Evolutionary conservation across 2,329 filamentous ascomycete species (phyloP).

Genomic region (Nigrospora oryzae): DNA sequence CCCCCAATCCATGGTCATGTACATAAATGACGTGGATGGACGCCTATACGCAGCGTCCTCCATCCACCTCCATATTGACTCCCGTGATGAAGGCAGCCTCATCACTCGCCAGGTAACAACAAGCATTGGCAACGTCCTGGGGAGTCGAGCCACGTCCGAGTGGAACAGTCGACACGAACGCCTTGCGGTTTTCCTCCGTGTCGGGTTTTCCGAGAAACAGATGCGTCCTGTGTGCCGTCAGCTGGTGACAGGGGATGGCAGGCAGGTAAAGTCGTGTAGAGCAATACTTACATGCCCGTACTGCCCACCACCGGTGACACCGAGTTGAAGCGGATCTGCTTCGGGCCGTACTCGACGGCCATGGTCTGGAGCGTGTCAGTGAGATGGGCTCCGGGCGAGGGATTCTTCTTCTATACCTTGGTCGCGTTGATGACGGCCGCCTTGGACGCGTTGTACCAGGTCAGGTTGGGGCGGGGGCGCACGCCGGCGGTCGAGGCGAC

Average conservation of each 20-base stretch:
- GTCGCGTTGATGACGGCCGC: conserved; percentile 54
- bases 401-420: conserved; percentile 20
- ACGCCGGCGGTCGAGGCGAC: conserved; percentile 56
- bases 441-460: conserved; percentile 66
- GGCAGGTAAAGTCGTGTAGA: neutral
- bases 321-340: conserved; percentile 65
- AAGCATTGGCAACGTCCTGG: conserved; percentile 62
- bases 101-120: conserved; percentile 61
- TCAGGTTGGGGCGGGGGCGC: conserved; percentile 52
- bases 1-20: no score
- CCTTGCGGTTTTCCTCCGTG: conserved; percentile 50
- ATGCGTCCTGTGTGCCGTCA: conserved; percentile 22
- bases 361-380: conserved; percentile 26
- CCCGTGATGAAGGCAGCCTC: conserved; percentile 67
- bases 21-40: no score
- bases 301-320: conserved; percentile 61
- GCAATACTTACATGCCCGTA: conserved; percentile 45
- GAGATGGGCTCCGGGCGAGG: no score
- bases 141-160: conserved; percentile 48
- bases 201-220: conserved; percentile 53
- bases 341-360: conserved; percentile 64
- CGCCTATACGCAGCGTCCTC: conserved; percentile 18
- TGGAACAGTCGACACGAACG: conserved; percentile 45
- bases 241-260: neutral
- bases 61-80: conserved; percentile 53